Conservation (phyloP, 2,329 filamentous ascomycete genomes). For the Calonectria montana region DNA sequence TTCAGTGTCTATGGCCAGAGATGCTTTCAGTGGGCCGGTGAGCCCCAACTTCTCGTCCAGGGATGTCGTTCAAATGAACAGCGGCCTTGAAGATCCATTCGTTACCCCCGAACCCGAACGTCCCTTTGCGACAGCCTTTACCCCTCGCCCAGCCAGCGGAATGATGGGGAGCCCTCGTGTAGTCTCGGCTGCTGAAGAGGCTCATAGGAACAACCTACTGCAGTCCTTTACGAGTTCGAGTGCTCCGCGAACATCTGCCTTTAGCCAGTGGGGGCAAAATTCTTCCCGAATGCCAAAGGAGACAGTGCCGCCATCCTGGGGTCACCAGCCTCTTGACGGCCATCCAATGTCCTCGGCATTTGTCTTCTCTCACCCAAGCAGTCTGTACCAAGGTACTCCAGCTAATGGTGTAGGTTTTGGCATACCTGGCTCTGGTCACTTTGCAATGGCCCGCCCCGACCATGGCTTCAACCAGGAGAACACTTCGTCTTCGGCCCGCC, state of each 20-base stretch:
- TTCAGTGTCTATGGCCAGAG: slow-evolving; percentile 34
- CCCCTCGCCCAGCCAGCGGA: slow-evolving; percentile 24
- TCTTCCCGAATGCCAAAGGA: slow-evolving; percentile 31
- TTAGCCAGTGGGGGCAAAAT: slow-evolving; percentile 46
- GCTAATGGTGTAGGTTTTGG: slow-evolving; percentile 38
- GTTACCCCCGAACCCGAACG: slow-evolving; percentile 42
- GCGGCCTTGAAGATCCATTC: slow-evolving; percentile 47
- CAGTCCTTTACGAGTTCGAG: slow-evolving; percentile 47
- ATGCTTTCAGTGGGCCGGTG: slow-evolving; percentile 40
- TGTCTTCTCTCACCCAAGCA: slow-evolving; percentile 62
- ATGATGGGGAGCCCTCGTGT: slow-evolving; percentile 34
- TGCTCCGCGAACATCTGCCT: slow-evolving; percentile 45
- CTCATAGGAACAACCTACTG: slow-evolving; percentile 49
- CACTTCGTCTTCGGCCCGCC: slow-evolving; percentile 31
- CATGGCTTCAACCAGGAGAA: slow-evolving; percentile 33
- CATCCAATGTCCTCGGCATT: slow-evolving; percentile 45
- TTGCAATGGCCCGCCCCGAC: slow-evolving; percentile 28
- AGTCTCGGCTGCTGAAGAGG: slow-evolving; percentile 40
- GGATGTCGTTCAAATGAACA: slow-evolving; percentile 25
- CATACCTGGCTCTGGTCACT: slow-evolving; percentile 25
- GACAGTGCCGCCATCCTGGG: slow-evolving; percentile 34
- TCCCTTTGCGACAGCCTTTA: slow-evolving; percentile 24
- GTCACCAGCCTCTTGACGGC: slow-evolving; percentile 22
- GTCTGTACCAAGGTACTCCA: slow-evolving; percentile 62
- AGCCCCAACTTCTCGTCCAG: slow-evolving; percentile 40